These are phyloP conservation scores for Rhytidiadelphus loreus DNA, from an alignment of 225 moss, liverwort and hornwort species.

Conservation along the genomic window DNA sequence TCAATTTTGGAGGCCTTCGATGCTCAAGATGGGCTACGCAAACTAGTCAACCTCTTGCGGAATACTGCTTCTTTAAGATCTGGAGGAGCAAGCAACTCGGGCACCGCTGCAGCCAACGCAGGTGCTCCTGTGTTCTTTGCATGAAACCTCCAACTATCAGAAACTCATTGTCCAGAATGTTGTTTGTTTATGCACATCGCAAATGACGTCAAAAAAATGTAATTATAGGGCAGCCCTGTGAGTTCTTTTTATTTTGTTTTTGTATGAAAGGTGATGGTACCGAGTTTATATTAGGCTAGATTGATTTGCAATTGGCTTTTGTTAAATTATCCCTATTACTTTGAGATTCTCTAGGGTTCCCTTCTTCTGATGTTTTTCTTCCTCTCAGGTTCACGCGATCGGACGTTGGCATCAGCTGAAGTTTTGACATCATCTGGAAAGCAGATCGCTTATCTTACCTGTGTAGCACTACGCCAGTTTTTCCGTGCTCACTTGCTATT, in stretches of 20 bases:
- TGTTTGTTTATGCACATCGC: not conserved
- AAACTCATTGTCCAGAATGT: not conserved
- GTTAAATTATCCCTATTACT: not conserved
- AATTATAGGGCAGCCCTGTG: not conserved
- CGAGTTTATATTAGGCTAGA: not conserved
- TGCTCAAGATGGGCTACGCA: conserved; percentile 80
- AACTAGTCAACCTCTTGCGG: conserved; percentile 71
- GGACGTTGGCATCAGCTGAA: conserved; percentile 79
- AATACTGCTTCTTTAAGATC: conserved; percentile 91
- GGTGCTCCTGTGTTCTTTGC: conserved; percentile 4
- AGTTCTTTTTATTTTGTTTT: not conserved
- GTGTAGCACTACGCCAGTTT: conserved; percentile 86
- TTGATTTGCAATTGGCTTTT: not conserved
- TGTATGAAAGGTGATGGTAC: not conserved
- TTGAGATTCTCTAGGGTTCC: not conserved
- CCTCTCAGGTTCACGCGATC: conserved; percentile 58
- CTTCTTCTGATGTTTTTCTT: not conserved
- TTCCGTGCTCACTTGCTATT: conserved; percentile 86
- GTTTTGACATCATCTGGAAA: conserved; percentile 96
- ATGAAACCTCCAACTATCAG: not conserved
- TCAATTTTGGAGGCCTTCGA: conserved; percentile 94
- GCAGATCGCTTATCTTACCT: conserved; percentile 91
- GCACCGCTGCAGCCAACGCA: conserved; percentile 46
- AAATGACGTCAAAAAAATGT: not conserved
- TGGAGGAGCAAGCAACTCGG: conserved; percentile 72